These are phyloP conservation scores for Trichoderma simmonsii DNA, from an alignment of 2,329 filamentous ascomycete species.

Conservation along the genomic window DNA sequence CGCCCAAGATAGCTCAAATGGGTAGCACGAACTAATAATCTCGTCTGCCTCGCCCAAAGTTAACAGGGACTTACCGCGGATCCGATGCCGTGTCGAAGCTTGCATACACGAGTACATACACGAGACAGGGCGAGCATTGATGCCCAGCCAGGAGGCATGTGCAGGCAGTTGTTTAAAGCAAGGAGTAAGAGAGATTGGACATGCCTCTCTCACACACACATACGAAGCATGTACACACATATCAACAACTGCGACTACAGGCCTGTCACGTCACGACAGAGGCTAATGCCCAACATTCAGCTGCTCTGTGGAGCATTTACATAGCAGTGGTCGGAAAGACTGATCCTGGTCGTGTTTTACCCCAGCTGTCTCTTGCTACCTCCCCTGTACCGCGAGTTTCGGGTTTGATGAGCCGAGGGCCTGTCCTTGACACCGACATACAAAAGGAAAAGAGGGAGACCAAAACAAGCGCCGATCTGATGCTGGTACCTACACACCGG, in stretches of 20 bases:
- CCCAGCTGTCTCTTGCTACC: neutral
- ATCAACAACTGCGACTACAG: neutral
- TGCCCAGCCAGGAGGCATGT: neutral
- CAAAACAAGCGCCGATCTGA: neutral
- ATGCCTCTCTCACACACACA: neutral
- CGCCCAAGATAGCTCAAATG: neutral
- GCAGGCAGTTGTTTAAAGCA: neutral
- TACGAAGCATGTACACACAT: neutral
- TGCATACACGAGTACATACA: neutral
- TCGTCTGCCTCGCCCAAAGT: neutral
- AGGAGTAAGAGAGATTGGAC: neutral
- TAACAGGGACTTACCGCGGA: neutral
- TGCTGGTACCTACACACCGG: neutral
- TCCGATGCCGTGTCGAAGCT: neutral
- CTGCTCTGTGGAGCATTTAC: constrained; percentile 1
- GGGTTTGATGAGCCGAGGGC: constrained; percentile 7
- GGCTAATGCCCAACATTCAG: constrained; percentile 8
- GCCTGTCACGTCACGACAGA: neutral
- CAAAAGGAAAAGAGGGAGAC: neutral
- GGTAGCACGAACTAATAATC: neutral
- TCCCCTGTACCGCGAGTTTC: neutral
- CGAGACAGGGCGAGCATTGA: neutral
- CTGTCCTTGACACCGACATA: neutral
- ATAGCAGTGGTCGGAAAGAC: neutral
- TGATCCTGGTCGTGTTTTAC: constrained; percentile 11